Conservation (phyloP, 768 basidiomycete species). For the Boletus subparvulus region DNA sequence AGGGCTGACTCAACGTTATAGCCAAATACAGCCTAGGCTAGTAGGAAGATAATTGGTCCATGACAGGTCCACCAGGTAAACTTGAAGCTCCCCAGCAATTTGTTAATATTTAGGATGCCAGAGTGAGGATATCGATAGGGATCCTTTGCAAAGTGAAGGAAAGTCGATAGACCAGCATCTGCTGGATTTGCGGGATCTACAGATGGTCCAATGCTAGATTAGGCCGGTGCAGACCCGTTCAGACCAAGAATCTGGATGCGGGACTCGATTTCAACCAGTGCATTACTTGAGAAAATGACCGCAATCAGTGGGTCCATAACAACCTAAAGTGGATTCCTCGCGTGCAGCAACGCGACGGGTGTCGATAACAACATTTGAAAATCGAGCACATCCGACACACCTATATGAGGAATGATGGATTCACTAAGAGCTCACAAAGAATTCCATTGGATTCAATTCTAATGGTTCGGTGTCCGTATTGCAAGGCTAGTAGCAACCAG, state of each 20-base stretch:
- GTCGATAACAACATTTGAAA: neutral
- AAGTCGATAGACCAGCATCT: neutral
- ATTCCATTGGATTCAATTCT: neutral
- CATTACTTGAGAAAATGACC: neutral
- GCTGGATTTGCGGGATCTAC: neutral
- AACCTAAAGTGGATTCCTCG: neutral
- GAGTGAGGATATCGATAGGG: neutral
- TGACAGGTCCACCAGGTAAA: neutral
- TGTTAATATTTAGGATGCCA: neutral
- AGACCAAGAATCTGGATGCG: neutral
- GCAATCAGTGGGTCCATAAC: neutral
- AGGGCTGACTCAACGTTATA: no score
- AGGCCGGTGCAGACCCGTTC: neutral
- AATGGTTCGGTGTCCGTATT: conserved; percentile 23
- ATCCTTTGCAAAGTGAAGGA: neutral
- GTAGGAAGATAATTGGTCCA: neutral
- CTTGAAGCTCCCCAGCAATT: neutral
- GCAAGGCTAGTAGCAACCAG: conserved; percentile 30
- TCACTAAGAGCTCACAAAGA: neutral
- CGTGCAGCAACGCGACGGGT: neutral
- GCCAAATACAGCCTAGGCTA: neutral
- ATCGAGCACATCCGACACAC: neutral
- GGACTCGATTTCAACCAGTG: neutral
- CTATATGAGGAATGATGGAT: neutral
- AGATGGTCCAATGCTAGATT: neutral